Percentiles rank a stretch among this genome's conserved stretches.
These are phyloP conservation scores for Cladorrhinum samala DNA, from an alignment of 495 filamentous ascomycete genomes.

Conservation along the genomic window DNA sequence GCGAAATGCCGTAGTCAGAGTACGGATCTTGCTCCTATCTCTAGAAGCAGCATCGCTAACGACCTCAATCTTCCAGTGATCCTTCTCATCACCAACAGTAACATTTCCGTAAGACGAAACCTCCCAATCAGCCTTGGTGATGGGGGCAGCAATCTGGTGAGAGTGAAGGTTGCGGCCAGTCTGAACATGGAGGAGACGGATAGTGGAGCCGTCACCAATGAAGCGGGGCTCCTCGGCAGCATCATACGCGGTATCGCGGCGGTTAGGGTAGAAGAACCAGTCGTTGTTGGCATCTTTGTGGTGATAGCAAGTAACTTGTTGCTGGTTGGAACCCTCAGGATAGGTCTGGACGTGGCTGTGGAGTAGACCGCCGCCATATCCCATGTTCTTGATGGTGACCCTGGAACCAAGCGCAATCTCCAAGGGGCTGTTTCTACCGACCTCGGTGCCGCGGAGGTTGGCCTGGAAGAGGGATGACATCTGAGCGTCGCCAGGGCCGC, in stretches of 20 bases:
- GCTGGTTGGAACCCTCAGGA: conserved; percentile 88
- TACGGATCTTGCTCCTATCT: conserved; percentile 81
- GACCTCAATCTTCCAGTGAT: conserved; percentile 94
- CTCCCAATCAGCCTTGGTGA: conserved; percentile 84
- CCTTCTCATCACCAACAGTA: conserved; percentile 96
- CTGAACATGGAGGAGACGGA: conserved; percentile 90
- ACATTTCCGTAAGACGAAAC: conserved; percentile 95
- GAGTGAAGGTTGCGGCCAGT: conserved; percentile 96
- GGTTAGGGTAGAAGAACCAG: conserved; percentile 97
- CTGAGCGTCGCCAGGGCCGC: conserved; percentile 92
- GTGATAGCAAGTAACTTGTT: conserved; percentile 98
- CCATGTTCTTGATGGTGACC: conserved; percentile 97
- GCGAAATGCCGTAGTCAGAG: conserved; percentile 88
- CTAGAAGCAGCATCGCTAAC: conserved; percentile 80
- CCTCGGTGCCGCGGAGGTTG: conserved; percentile 86
- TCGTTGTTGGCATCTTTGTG: conserved; percentile 99
- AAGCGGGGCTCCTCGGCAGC: conserved; percentile 60
- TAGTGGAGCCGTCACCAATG: conserved; percentile 67
- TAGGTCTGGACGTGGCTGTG: conserved; percentile 95
- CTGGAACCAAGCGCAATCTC: conserved; percentile 85
- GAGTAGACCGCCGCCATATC: conserved; percentile 94
- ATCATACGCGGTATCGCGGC: conserved; percentile 65
- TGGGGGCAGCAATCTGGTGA: conserved; percentile 77
- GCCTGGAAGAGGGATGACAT: conserved; percentile 99
- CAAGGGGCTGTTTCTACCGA: conserved; percentile 87